Evolutionary conservation across 352 stramenopile species (phyloP).

Genomic region (Bremia lactucae): DNA sequence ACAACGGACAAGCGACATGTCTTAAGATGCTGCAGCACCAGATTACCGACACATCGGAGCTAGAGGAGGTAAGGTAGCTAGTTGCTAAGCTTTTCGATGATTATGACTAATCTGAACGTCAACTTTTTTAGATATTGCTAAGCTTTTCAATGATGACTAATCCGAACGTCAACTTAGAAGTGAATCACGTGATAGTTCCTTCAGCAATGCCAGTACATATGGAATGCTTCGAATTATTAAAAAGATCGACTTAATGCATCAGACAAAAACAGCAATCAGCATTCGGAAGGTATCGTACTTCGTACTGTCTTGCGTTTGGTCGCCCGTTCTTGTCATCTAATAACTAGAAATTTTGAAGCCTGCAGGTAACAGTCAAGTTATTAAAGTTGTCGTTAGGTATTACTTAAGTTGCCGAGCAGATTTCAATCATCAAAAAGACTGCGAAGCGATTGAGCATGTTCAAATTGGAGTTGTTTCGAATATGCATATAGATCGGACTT

Average conservation of each 20-base stretch:
- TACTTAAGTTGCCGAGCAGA: constrained; percentile 35
- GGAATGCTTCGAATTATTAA: constrained; percentile 65
- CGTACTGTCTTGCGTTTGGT: too few relatives aligned
- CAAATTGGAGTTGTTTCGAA: constrained; percentile 36
- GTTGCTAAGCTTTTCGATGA: background rate
- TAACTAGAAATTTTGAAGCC: too few relatives aligned
- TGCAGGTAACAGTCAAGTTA: too few relatives aligned
- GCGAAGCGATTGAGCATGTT: constrained; percentile 53
- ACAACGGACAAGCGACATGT: constrained; percentile 50
- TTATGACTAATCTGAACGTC: too few relatives aligned
- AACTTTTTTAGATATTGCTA: constrained; percentile 29
- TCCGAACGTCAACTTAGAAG: constrained; percentile 60
- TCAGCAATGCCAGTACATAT: constrained; percentile 48
- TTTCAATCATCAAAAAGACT: constrained; percentile 65
- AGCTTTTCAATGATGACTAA: too few relatives aligned
- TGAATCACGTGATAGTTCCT: constrained; percentile 63
- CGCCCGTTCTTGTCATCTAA: too few relatives aligned
- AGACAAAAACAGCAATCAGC: constrained; percentile 42
- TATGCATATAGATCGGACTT: constrained; percentile 13
- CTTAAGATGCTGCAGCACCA: constrained; percentile 52
- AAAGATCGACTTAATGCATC: constrained; percentile 34
- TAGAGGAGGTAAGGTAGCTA: constrained; percentile 32
- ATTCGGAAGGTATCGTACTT: constrained; percentile 53
- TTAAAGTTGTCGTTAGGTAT: too few relatives aligned
- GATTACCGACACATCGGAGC: constrained; percentile 26